Conservation (phyloP, 495 filamentous ascomycete genomes). For the Trichoderma reesei region DNA sequence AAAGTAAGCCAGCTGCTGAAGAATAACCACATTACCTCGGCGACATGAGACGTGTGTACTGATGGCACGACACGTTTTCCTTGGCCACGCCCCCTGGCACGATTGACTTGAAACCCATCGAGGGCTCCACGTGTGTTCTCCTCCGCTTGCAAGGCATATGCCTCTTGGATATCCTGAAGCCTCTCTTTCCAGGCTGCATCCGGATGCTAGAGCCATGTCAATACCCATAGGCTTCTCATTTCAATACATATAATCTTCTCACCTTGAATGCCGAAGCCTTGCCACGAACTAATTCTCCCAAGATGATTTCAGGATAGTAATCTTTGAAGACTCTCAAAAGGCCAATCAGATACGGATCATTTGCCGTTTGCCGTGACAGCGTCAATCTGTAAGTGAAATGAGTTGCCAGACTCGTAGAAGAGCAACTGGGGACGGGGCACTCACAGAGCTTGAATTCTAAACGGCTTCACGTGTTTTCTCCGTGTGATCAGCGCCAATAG, state of each 20-base stretch:
- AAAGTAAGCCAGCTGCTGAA: background rate
- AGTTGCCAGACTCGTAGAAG: slow-evolving; percentile 11
- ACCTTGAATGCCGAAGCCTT: slow-evolving; percentile 49
- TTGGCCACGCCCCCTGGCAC: slow-evolving; percentile 35
- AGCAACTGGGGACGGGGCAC: slow-evolving; percentile 21
- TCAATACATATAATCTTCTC: background rate
- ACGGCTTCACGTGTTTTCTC: slow-evolving; percentile 80
- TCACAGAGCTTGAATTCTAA: slow-evolving; percentile 72
- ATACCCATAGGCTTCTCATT: background rate
- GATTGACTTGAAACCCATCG: slow-evolving; percentile 44
- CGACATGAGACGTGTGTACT: slow-evolving; percentile 64
- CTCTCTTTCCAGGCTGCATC: slow-evolving; percentile 68
- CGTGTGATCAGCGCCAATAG: slow-evolving; percentile 74
- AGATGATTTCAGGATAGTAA: slow-evolving; percentile 80
- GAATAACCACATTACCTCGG: slow-evolving; percentile 37
- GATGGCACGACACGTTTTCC: slow-evolving; percentile 46
- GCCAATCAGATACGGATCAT: slow-evolving; percentile 66
- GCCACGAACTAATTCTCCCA: slow-evolving; percentile 51
- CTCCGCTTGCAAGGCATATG: slow-evolving; percentile 37
- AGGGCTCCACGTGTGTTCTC: slow-evolving; percentile 23
- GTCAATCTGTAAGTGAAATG: slow-evolving; percentile 38
- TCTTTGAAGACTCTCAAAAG: slow-evolving; percentile 79
- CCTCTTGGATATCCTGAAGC: slow-evolving; percentile 55
- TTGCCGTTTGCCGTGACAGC: slow-evolving; percentile 50
- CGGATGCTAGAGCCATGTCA: slow-evolving; percentile 46